phyloP scores from a whole-genome alignment of 148 eudicot species.

The Fagopyrum tataricum region DNA sequence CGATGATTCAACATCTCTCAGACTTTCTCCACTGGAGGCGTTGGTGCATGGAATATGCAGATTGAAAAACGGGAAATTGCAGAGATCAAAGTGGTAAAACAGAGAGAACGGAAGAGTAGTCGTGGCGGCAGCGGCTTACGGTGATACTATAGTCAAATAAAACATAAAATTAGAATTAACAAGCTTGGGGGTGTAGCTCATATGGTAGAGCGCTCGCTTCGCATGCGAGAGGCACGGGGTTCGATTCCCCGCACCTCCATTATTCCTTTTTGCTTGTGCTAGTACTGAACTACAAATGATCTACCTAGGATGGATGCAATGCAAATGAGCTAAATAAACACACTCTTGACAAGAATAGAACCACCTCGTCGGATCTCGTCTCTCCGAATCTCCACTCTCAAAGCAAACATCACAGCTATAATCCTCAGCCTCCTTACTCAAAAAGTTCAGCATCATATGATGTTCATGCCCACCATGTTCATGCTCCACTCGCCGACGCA shows the following conservation, averaged over 20 bases:
- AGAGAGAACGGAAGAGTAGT: too few relatives aligned
- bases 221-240: slow-evolving; percentile 92
- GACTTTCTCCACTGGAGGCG: too few relatives aligned
- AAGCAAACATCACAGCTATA: background rate
- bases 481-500: background rate
- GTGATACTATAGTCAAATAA: too few relatives aligned
- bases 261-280: too few relatives aligned
- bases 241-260: slow-evolving; percentile 96
- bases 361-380: slow-evolving; percentile 6
- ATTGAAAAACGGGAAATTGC: too few relatives aligned
- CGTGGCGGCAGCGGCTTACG: too few relatives aligned
- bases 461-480: slow-evolving; percentile 6
- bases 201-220: slow-evolving; percentile 89
- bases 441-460: background rate
- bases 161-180: too few relatives aligned
- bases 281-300: too few relatives aligned
- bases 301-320: slow-evolving; percentile 1
- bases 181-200: slow-evolving; percentile 58
- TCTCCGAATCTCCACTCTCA: background rate
- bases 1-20: too few relatives aligned
- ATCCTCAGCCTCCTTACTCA: slow-evolving; percentile 3
- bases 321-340: slow-evolving; percentile 11
- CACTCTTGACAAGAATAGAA: slow-evolving; percentile 9
- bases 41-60: too few relatives aligned
- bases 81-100: too few relatives aligned